Evolutionary conservation across 31 red algal genomes (phyloP), one percentile per base, ranked within the genome.

Genomic region (Asparagopsis taxiformis): DNA sequence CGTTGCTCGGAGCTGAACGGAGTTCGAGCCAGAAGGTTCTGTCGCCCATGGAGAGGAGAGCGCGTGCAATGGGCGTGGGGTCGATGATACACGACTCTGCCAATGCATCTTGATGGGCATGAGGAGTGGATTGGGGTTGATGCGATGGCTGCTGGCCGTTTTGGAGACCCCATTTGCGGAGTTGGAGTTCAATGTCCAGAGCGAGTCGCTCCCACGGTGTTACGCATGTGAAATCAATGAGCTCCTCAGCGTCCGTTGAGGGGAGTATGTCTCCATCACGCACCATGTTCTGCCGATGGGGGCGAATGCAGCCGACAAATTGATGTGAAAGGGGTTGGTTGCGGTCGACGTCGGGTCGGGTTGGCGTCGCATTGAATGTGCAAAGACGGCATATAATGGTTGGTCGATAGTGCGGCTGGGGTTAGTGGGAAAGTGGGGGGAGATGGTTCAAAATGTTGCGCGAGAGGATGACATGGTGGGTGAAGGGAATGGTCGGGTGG

Each of bases 131-230:
- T 7, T 17, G 16, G 41, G 32, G 3, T 20, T 2, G 25, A n/a
- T n/a, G n/a, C n/a, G n/a, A n/a, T 3, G 80, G 68, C 25, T 49
- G 48, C 58, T 85, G 67, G 50, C 78, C 78, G 35, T 85, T 59
- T 46, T 85, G 67, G n/a, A 87, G 55, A 49, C 64, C 71, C 82
- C 82, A 87, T 59, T 53, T 38, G 43, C 86, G 67, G 16, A 90
- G 60, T 66, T 81, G 56, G 6, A 90, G 60, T 62, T 90, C 86
- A 6, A 81, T 74, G 61, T 90, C 86, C n/a, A 90, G 55, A 5
- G 75, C 74, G 24, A 90, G 52, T 37, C 86, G 86, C 56, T 90
- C 86, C 86, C 86, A 90, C 52, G 86, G 69, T 24, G 86, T 62
- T 7, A 63, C 74, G 62, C 86, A 90, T 2, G 86, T 90, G 28